Evolutionary conservation across 2,329 filamentous ascomycete genomes (phyloP).

Genomic region (Drechmeria coniospora): DNA sequence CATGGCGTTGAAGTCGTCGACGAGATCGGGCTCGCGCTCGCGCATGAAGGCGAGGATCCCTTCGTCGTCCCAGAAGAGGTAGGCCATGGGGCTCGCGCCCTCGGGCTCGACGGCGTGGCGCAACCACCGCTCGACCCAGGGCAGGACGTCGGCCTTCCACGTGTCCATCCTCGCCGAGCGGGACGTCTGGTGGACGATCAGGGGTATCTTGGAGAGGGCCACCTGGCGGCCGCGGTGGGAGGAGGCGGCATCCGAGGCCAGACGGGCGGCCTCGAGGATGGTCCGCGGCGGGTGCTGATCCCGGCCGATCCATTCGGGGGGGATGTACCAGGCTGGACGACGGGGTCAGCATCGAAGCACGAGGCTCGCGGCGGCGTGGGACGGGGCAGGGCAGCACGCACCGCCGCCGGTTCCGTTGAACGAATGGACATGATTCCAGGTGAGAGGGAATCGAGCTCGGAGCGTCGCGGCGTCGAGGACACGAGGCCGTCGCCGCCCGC

Average conservation of each 20-base stretch:
- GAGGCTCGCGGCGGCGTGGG: not conserved
- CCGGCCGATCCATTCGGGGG: slow-evolving; percentile 7
- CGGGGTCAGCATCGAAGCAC: slow-evolving; percentile 1
- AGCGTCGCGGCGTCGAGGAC: not conserved
- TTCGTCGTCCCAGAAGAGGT: slow-evolving; percentile 10
- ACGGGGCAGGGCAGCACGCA: no score
- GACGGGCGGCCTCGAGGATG: slow-evolving; percentile 8
- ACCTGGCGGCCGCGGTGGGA: slow-evolving; percentile 5
- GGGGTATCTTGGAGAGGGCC: slow-evolving; percentile 10
- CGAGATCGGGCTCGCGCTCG: slow-evolving; percentile 6
- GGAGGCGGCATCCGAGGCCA: slow-evolving; percentile 7
- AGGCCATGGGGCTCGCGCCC: slow-evolving; percentile 7
- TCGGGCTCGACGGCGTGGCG: slow-evolving; percentile 3
- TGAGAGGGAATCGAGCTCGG: slow-evolving; percentile 5
- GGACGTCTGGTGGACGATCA: slow-evolving; percentile 11
- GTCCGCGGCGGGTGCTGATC: slow-evolving; percentile 4
- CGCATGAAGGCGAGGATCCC: slow-evolving; percentile 8
- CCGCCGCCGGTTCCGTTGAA: slow-evolving; percentile 8
- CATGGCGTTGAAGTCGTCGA: slow-evolving; percentile 5
- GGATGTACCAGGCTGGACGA: slow-evolving; percentile 10
- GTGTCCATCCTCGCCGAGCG: slow-evolving; percentile 5
- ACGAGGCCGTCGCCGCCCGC: not conserved
- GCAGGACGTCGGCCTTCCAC: slow-evolving; percentile 7
- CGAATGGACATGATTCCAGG: slow-evolving; percentile 8
- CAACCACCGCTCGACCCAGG: slow-evolving; percentile 10